Conservation (phyloP, 257 asterid species). For the Solanum bulbocastanum region DNA sequence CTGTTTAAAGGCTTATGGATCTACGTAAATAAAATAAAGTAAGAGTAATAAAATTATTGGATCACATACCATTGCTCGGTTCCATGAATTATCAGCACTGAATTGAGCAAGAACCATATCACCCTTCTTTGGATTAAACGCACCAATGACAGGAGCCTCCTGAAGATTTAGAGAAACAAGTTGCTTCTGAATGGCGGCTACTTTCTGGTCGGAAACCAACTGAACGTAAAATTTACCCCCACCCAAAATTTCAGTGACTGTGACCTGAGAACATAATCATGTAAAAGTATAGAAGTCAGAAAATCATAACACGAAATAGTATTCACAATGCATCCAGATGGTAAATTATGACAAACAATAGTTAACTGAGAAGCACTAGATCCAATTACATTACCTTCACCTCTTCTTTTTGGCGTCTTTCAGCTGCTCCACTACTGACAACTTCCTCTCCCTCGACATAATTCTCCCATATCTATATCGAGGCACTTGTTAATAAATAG, state of each 20-base stretch:
- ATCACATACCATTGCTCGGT: constrained; percentile 91
- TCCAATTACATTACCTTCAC: constrained; percentile 35
- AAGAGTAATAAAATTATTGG: neutral
- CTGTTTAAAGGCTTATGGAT: neutral
- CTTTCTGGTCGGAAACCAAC: constrained; percentile 76
- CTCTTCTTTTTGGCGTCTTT: constrained; percentile 73
- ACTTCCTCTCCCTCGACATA: constrained; percentile 73
- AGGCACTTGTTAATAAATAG: neutral
- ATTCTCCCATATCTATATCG: constrained; percentile 47
- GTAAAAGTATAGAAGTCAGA: neutral
- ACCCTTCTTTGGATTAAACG: constrained; percentile 91
- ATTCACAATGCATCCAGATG: neutral
- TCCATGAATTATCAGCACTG: constrained; percentile 92
- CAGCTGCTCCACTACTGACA: constrained; percentile 39
- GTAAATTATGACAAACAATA: neutral
- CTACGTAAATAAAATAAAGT: neutral
- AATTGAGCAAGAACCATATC: constrained; percentile 85
- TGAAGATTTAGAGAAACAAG: constrained; percentile 70
- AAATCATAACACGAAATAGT: neutral
- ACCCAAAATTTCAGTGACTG: constrained; percentile 81
- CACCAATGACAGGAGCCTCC: constrained; percentile 78
- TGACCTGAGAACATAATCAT: constrained; percentile 35
- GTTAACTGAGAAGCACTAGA: neutral
- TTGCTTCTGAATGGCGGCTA: constrained; percentile 74
- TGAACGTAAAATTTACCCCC: constrained; percentile 93